These are phyloP conservation scores for Kazachstania bromeliacearum DNA, from an alignment of 805 yeast genomes.

Conservation along the genomic window DNA sequence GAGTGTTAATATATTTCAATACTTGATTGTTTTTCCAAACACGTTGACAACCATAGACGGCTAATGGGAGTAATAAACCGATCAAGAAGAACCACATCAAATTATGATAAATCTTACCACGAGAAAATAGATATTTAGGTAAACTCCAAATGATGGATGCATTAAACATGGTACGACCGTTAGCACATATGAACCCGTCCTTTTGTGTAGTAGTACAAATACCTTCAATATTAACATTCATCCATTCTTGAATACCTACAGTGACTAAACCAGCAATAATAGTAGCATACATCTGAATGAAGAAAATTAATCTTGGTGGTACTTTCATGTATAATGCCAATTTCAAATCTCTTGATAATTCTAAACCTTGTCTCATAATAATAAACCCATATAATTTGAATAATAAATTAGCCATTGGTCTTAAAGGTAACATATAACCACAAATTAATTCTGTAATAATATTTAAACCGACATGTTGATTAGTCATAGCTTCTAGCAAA, in stretches of 20 bases:
- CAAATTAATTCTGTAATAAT: slow-evolving; percentile 51
- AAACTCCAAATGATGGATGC: slow-evolving; percentile 46
- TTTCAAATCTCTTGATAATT: slow-evolving; percentile 43
- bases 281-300: slow-evolving; percentile 35
- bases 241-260: slow-evolving; percentile 35
- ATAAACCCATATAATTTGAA: slow-evolving; percentile 47
- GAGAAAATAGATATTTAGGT: slow-evolving; percentile 44
- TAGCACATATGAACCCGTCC: slow-evolving; percentile 38
- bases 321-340: slow-evolving; percentile 49
- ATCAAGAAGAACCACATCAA: slow-evolving; percentile 47
- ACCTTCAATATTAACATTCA: slow-evolving; percentile 31
- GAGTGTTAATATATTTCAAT: slow-evolving; percentile 40
- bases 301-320: slow-evolving; percentile 47
- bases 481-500: slow-evolving; percentile 49
- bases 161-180: slow-evolving; percentile 36
- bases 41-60: slow-evolving; percentile 25
- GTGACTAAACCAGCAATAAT: slow-evolving; percentile 32
- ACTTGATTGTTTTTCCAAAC: slow-evolving; percentile 17
- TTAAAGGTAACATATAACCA: slow-evolving; percentile 50
- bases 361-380: slow-evolving; percentile 45
- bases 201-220: slow-evolving; percentile 34
- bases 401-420: slow-evolving; percentile 46
- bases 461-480: slow-evolving; percentile 45
- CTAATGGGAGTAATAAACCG: slow-evolving; percentile 37
- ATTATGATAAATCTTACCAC: slow-evolving; percentile 44